Percentiles rank a stretch among this genome's conserved stretches.
These are phyloP conservation scores for Fermentozyma sake DNA, from an alignment of 1,139 yeast genomes.

Conservation along the genomic window DNA sequence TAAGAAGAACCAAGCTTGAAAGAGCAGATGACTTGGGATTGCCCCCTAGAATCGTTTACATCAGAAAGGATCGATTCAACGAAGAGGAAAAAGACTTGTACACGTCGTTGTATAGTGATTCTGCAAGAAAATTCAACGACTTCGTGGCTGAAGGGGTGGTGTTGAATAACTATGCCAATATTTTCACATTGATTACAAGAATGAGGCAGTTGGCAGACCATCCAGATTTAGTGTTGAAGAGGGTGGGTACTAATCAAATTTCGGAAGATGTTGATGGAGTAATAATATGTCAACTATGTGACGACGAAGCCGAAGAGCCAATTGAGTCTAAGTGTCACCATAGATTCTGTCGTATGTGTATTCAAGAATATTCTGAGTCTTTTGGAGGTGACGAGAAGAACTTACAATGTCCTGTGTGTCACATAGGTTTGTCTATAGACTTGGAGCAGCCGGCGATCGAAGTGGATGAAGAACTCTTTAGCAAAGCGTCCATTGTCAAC, in stretches of 20 bases:
- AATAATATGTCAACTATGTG: constrained; percentile 87
- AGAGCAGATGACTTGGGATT: constrained; percentile 95
- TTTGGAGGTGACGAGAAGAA: constrained; percentile 57
- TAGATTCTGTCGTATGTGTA: constrained; percentile 85
- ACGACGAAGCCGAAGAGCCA: constrained; percentile 97
- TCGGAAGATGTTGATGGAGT: constrained; percentile 47
- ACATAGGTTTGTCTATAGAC: constrained; percentile 86
- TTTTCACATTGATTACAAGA: constrained; percentile 89
- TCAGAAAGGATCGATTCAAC: constrained; percentile 80
- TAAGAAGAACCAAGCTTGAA: constrained; percentile 90
- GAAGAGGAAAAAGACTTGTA: constrained; percentile 93
- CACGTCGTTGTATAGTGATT: constrained; percentile 80
- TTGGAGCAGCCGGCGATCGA: constrained; percentile 83
- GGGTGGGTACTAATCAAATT: constrained; percentile 45
- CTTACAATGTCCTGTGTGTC: constrained; percentile 92
- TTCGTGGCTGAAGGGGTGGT: constrained; percentile 96
- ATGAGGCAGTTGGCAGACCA: constrained; percentile 98
- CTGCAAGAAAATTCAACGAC: constrained; percentile 77
- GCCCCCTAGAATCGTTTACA: constrained; percentile 90
- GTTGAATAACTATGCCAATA: constrained; percentile 90
- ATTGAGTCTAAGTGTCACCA: constrained; percentile 93
- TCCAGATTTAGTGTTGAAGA: constrained; percentile 86
- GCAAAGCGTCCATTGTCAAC: constrained; percentile 83
- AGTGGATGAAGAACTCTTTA: constrained; percentile 58
- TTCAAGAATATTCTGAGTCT: constrained; percentile 83